Evolutionary conservation across 1,139 yeast genomes (phyloP).

Genomic region (Saccharomyces hybrid): DNA sequence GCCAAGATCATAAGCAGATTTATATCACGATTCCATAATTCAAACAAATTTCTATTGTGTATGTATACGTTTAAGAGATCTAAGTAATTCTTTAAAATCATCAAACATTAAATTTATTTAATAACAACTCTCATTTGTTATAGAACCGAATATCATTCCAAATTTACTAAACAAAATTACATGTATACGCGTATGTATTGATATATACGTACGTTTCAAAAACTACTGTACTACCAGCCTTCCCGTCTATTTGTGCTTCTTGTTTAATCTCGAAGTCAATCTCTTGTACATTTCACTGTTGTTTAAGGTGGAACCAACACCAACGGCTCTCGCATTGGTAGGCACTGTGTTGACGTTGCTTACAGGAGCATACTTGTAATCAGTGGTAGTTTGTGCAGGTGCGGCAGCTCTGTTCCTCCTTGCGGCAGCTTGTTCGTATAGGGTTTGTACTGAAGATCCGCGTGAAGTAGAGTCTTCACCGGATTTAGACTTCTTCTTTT

Average conservation of each 20-base stretch:
- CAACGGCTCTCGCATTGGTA: slow-evolving; percentile 35
- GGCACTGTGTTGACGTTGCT: slow-evolving; percentile 41
- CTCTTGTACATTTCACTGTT: slow-evolving; percentile 75
- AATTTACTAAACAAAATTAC: too few species aligned
- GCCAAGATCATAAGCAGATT: slow-evolving; percentile 83
- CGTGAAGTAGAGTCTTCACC: slow-evolving; percentile 34
- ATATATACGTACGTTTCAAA: too few species aligned
- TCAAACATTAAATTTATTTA: not conserved
- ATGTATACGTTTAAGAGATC: not conserved
- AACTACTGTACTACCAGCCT: not conserved
- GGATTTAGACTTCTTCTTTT: slow-evolving; percentile 18
- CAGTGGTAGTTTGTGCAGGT: slow-evolving; percentile 81
- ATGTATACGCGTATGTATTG: too few species aligned
- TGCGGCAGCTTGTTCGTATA: slow-evolving; percentile 87
- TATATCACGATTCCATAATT: slow-evolving; percentile 6
- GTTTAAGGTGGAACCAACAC: slow-evolving; percentile 45
- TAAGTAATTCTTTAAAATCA: not conserved
- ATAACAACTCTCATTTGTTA: not conserved
- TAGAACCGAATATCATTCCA: too few species aligned
- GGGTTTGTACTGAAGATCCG: slow-evolving; percentile 26
- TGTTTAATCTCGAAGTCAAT: slow-evolving; percentile 36
- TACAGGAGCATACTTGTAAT: slow-evolving; percentile 85
- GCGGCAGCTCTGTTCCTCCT: slow-evolving; percentile 92
- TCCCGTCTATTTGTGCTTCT: slow-evolving; percentile 15
- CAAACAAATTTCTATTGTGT: not conserved